Conservation (phyloP, 1,284 basidiomycete genomes). For the Sporisorium exsertum region DNA sequence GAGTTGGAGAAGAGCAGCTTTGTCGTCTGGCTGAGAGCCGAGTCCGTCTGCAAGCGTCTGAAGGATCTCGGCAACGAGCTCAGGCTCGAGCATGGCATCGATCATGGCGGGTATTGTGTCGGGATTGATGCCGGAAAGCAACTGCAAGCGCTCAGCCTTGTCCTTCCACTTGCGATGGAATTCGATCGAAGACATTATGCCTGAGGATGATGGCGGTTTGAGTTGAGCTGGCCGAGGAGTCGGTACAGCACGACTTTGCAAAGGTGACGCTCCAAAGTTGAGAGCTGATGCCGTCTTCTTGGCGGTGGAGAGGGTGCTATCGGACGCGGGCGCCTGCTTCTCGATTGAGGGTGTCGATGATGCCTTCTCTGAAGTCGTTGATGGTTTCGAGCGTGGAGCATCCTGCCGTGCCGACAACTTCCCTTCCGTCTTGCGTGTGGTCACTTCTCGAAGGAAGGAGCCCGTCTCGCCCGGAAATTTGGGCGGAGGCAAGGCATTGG, state of each 20-base stretch:
- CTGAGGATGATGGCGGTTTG: background rate
- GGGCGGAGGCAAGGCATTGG: conserved; percentile 15
- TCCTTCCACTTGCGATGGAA: conserved; percentile 50
- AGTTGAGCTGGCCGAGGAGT: background rate
- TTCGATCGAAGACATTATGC: conserved; percentile 37
- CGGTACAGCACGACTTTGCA: background rate
- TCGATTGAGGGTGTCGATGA: background rate
- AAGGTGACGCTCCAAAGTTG: conserved; percentile 25
- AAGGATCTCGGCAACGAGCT: conserved; percentile 33
- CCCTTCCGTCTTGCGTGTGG: conserved; percentile 23
- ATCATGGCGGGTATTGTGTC: conserved; percentile 35
- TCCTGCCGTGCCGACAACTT: background rate
- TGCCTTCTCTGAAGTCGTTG: background rate
- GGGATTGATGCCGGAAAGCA: conserved; percentile 20
- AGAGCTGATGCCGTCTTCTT: conserved; percentile 38
- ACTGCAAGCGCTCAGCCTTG: conserved; percentile 11
- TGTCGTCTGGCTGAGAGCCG: conserved; percentile 2
- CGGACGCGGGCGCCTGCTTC: background rate
- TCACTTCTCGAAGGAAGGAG: conserved; percentile 35
- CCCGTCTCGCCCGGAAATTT: conserved; percentile 42
- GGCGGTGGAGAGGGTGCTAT: background rate
- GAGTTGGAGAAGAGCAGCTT: background rate
- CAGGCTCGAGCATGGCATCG: conserved; percentile 40
- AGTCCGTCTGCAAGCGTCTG: conserved; percentile 14
- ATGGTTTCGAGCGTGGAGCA: too few relatives aligned